Base-by-base conservation (phyloP, 164 flowering plant genomes). In the Akebia trifoliata region DNA sequence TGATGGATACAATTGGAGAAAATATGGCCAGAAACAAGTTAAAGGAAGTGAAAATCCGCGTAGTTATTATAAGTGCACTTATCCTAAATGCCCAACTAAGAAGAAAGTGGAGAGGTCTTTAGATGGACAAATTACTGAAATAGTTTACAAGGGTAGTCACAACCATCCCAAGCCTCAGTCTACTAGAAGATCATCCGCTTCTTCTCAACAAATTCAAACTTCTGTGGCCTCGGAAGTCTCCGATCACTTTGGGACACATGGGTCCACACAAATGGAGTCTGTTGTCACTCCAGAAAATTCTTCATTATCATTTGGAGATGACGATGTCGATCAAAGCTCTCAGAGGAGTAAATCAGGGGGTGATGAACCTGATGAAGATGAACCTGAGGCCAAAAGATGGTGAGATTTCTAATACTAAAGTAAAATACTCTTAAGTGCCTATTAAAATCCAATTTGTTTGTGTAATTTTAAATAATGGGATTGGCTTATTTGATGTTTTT, bases 1-100 rank as follows among this genome's bases (percentile, higher is more conserved):
- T 4, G 96, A 88, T 66, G 96, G 96, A 2, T 88, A 84, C 69
- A 84, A 81, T 18, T 88, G 96, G 96, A 79, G 93, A 50, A 88
- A 88, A 59, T 88, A 88, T 54, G 96, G 96, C 0, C 96, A 88
- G 56, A 88, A 88, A 59, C 89, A 84, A 60, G 85, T 86, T 32
- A 88, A 88, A 66, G 93, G 93, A 37, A 84, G 89, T 6, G 90
- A 88, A 55, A 80, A 86, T 38, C 93, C 93, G 0, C 72, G 93
- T 0, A 84, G 93, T 54, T 88, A 88, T 65, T 88, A 82, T 80
- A 87, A 86, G 72, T 90, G 97, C 64, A 81, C 94, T 0, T 76
- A 11, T 52, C 84, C 81, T 0, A 78, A 65, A 63, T 90, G 97
- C 65, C 86, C 87, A 1, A 81, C 81, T 5, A 90, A 82, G 86